Percentiles rank a stretch among this genome's conserved stretches.
phyloP scores from a whole-genome alignment of 139 green algal genomes.

The Haematococcus lacustris region DNA sequence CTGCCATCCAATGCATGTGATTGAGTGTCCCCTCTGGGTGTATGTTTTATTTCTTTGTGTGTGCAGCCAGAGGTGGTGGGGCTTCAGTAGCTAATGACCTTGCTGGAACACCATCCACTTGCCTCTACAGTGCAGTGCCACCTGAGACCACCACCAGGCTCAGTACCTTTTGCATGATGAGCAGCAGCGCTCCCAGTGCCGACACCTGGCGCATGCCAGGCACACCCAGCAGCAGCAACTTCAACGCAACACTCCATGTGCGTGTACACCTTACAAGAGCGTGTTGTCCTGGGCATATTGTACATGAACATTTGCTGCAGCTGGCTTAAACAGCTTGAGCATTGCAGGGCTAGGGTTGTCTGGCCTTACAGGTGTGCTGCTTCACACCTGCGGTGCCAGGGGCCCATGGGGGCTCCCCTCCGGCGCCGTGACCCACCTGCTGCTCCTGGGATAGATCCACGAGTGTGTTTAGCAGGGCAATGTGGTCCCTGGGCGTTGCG shows the following conservation, averaged over 20 bases:
- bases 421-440: slow-evolving; percentile 4
- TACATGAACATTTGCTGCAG: too few species aligned
- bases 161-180: slow-evolving; percentile 17
- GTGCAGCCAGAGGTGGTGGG: neutral
- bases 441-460: slow-evolving; percentile 5
- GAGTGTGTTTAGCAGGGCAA: slow-evolving; percentile 14
- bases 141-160: too few species aligned
- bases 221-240: neutral
- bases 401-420: too few species aligned
- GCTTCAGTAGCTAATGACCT: neutral
- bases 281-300: too few species aligned
- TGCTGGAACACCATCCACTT: neutral
- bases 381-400: too few species aligned
- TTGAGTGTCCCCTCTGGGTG: too few species aligned
- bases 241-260: neutral
- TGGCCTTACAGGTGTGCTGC: too few species aligned
- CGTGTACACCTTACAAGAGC: neutral
- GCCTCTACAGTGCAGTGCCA: neutral
- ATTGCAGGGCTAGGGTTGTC: too few species aligned
- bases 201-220: neutral
- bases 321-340: too few species aligned
- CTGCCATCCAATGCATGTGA: neutral
- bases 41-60: neutral
- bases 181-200: slow-evolving; percentile 10
- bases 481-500: neutral